A percentile compares a stretch with the other conserved stretches of the same genome.
Conservation (phyloP, 108 stramenopile species). For the Nitzschia palea region DNA sequence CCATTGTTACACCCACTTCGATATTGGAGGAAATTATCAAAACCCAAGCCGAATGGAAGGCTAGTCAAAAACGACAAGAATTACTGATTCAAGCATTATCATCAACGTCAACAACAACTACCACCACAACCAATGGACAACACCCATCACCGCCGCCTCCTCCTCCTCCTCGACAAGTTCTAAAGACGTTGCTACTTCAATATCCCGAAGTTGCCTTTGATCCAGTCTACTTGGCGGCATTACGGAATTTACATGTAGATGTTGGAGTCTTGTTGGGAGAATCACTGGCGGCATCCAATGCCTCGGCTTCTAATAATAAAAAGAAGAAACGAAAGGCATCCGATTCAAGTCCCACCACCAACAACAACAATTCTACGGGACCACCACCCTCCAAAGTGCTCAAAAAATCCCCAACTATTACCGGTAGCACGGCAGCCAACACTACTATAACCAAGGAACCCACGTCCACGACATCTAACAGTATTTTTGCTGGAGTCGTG, state of each 20-base stretch:
- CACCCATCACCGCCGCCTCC: neutral
- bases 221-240: conserved; percentile 46
- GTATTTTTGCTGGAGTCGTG: no score
- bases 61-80: conserved; percentile 32
- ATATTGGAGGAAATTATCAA: conserved; percentile 24
- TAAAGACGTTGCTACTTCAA: conserved; percentile 26
- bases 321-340: conserved; percentile 25
- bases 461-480: no score
- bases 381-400: no score
- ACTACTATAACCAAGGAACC: no score
- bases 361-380: no score
- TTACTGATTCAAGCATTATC: conserved; percentile 21
- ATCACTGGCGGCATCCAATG: neutral
- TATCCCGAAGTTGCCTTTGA: conserved; percentile 40
- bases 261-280: conserved; percentile 25
- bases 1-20: conserved; percentile 18
- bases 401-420: no score
- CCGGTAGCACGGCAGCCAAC: no score
- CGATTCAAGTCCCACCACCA: neutral
- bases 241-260: conserved; percentile 41
- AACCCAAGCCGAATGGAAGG: conserved; percentile 25
- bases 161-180: neutral
- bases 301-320: neutral
- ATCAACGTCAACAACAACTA: conserved; percentile 1
- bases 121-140: neutral